A percentile compares a stretch with the other conserved stretches of the same genome.
Evolutionary conservation across 345 rosid species (phyloP).

Genomic region (Limnanthes douglasii): DNA sequence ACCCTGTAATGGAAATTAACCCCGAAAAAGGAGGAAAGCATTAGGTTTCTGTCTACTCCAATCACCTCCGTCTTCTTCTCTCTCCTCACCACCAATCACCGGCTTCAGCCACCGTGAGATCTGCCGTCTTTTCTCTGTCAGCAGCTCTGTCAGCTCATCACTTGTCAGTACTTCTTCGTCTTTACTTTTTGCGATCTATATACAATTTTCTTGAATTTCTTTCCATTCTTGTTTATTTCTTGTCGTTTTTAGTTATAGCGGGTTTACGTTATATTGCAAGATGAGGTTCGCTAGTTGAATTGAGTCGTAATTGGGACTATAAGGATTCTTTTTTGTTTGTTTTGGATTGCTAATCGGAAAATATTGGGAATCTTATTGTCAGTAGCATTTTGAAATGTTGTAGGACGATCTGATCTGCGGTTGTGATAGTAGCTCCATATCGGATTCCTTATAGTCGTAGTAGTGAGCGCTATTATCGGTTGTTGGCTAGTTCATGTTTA

Average conservation of each 20-base stretch:
- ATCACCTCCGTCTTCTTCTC: slow-evolving; percentile 12
- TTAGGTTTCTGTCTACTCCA: slow-evolving; percentile 13
- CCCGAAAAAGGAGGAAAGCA: slow-evolving; percentile 14
- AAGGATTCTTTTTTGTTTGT: slow-evolving; percentile 4
- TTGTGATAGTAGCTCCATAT: neutral
- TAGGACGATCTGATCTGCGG: slow-evolving; percentile 11
- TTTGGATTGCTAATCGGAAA: neutral
- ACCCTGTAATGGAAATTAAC: slow-evolving; percentile 17
- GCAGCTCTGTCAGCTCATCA: slow-evolving; percentile 6
- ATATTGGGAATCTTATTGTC: neutral
- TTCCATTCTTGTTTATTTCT: neutral
- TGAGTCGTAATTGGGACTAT: slow-evolving; percentile 4
- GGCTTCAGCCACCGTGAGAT: slow-evolving; percentile 14
- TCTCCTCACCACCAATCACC: slow-evolving; percentile 10
- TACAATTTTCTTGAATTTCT: slow-evolving; percentile 1
- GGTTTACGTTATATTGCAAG: slow-evolving; percentile 5
- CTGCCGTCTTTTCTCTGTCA: slow-evolving; percentile 11
- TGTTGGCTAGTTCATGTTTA: slow-evolving; percentile 1
- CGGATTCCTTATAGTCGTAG: neutral
- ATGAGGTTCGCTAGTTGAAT: slow-evolving; percentile 3
- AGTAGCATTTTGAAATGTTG: neutral
- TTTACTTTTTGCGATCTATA: slow-evolving; percentile 3
- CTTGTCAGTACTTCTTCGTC: too few relatives aligned
- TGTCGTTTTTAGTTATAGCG: neutral
- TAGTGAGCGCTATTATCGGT: neutral